phyloP scores from a whole-genome alignment of 352 stramenopile species.

The Phytophthora ramorum region DNA sequence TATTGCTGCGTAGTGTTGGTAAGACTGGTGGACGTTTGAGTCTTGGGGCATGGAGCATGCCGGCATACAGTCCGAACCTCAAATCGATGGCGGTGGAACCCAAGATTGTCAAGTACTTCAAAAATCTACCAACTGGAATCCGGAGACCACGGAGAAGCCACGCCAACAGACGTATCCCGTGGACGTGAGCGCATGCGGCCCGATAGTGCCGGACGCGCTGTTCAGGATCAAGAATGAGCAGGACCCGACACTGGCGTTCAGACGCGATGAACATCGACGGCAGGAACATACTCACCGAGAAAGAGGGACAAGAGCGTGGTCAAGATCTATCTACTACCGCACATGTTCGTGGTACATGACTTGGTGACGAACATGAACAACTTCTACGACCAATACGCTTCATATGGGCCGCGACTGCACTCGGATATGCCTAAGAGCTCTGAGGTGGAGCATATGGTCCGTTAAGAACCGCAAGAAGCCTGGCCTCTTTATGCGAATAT shows the following conservation, averaged over 20 bases:
- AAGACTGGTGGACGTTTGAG: neutral
- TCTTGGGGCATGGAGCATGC: neutral
- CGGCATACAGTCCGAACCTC: neutral
- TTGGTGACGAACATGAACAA: constrained; percentile 99
- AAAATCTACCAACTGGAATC: constrained; percentile 58
- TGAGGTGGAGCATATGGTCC: constrained; percentile 87
- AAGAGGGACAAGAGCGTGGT: constrained; percentile 91
- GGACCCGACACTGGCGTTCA: constrained; percentile 98
- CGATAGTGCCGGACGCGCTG: constrained; percentile 99
- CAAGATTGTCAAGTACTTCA: constrained; percentile 2
- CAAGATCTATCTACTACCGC: constrained; percentile 98
- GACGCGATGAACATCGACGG: constrained; percentile 99
- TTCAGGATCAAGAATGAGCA: constrained; percentile 99
- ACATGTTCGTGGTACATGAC: constrained; percentile 99
- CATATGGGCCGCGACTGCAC: constrained; percentile 99
- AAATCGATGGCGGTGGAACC: neutral
- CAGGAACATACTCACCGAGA: constrained; percentile 97
- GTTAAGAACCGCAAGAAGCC: constrained; percentile 98
- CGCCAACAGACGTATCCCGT: constrained; percentile 97
- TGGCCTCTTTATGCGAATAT: too few species aligned
- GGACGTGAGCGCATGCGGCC: constrained; percentile 97
- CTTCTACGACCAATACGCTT: constrained; percentile 98
- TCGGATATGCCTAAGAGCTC: constrained; percentile 87
- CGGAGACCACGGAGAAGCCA: constrained; percentile 94
- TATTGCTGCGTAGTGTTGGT: constrained; percentile 3